These are phyloP conservation scores for Globisporangium rhizosaccharum DNA, from an alignment of 352 stramenopile genomes.

Conservation along the genomic window DNA sequence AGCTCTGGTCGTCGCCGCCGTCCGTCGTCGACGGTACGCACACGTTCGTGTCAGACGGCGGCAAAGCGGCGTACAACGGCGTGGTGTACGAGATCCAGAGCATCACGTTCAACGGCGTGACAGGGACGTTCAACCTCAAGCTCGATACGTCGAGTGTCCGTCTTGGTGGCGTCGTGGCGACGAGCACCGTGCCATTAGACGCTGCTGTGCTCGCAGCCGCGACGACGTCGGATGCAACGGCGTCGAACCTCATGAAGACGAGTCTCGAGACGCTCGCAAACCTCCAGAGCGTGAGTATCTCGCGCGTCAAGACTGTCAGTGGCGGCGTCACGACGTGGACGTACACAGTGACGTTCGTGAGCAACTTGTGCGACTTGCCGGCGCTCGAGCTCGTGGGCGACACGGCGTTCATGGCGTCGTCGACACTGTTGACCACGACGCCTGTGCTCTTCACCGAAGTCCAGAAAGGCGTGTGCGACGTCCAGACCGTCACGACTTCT, in stretches of 20 bases:
- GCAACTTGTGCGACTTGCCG: slow-evolving; percentile 80
- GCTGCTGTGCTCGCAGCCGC: slow-evolving; percentile 30
- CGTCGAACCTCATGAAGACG: slow-evolving; percentile 71
- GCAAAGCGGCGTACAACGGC: slow-evolving; percentile 88
- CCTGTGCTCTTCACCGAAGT: slow-evolving; percentile 50
- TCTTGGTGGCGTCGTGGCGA: slow-evolving; percentile 38
- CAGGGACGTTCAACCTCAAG: slow-evolving; percentile 61
- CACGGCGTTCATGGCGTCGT: slow-evolving; percentile 32
- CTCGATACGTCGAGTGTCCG: slow-evolving; percentile 68
- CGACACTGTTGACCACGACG: slow-evolving; percentile 26
- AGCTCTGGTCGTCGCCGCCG: slow-evolving; percentile 87
- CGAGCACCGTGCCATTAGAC: slow-evolving; percentile 37
- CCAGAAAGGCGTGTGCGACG: slow-evolving; percentile 88
- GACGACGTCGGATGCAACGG: slow-evolving; percentile 37
- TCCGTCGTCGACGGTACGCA: slow-evolving; percentile 86
- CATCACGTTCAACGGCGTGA: slow-evolving; percentile 59
- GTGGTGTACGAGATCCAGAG: slow-evolving; percentile 89
- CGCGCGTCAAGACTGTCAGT: slow-evolving; percentile 29
- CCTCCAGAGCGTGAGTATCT: slow-evolving; percentile 78
- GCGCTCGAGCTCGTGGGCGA: slow-evolving; percentile 53
- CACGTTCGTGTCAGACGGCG: slow-evolving; percentile 88
- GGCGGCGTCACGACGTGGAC: slow-evolving; percentile 33
- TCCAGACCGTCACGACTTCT: slow-evolving; percentile 92
- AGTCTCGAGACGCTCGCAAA: slow-evolving; percentile 81
- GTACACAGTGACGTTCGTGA: slow-evolving; percentile 85